Conservation (phyloP, 2,329 filamentous ascomycete species). For the Colletotrichum acutatum region DNA sequence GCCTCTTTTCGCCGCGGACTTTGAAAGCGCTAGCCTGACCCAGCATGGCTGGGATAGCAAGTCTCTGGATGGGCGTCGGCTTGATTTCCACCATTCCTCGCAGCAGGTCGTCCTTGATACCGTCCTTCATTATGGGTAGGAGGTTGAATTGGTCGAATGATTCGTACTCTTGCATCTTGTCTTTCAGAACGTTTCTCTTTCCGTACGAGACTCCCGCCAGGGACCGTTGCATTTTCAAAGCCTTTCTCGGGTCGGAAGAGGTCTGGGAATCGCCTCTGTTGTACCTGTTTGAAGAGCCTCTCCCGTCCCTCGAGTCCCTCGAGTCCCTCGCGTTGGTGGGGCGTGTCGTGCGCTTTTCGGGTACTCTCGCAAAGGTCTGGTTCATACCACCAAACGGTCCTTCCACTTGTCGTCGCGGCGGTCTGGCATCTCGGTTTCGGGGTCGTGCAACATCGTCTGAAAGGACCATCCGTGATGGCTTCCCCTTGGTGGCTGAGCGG, state of each 20-base stretch:
- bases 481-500: slow-evolving; percentile 45
- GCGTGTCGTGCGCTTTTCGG: slow-evolving; percentile 18
- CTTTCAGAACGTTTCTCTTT: slow-evolving; percentile 64
- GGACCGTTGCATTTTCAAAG: slow-evolving; percentile 92
- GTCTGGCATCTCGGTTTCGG: slow-evolving; percentile 47
- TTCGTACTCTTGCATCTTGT: slow-evolving; percentile 73
- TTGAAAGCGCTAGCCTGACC: slow-evolving; percentile 60
- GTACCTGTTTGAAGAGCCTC: slow-evolving; percentile 42
- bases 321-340: slow-evolving; percentile 17
- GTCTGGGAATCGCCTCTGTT: slow-evolving; percentile 42
- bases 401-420: slow-evolving; percentile 50
- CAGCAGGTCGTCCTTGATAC: slow-evolving; percentile 79
- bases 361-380: slow-evolving; percentile 57
- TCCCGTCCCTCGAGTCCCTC: slow-evolving; percentile 46
- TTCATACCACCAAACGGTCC: slow-evolving; percentile 69
- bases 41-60: slow-evolving; percentile 87
- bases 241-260: slow-evolving; percentile 63
- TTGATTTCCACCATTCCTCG: slow-evolving; percentile 78
- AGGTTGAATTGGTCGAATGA: slow-evolving; percentile 86
- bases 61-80: slow-evolving; percentile 89
- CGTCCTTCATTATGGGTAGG: slow-evolving; percentile 75
- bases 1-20: slow-evolving; percentile 45
- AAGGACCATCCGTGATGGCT: slow-evolving; percentile 68
- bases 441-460: slow-evolving; percentile 62
- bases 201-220: slow-evolving; percentile 82